Base-by-base conservation (phyloP, 345 rosid genomes). In the Melaleuca alternifolia region DNA sequence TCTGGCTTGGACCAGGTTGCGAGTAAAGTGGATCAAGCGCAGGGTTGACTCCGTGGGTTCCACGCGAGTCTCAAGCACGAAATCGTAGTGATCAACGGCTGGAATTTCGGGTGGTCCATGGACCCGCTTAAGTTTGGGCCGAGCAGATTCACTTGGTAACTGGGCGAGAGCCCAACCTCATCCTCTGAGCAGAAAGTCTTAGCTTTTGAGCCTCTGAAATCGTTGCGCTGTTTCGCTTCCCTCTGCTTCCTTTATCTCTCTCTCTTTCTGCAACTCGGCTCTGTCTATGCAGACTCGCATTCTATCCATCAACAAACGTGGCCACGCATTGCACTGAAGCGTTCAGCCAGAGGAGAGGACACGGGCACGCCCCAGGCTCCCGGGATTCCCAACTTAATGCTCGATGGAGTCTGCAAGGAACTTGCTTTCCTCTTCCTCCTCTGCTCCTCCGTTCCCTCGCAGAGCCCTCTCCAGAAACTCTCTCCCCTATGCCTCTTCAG, bases 391-490 rank as follows among this genome's bases (percentile, higher is more conserved):
- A 37, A 18, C 26, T 71, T 13, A 11, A 37, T 71, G 81, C 48
- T 33, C 82, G 4, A 96, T 96, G 99, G 99, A 93, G 88, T 93
- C 95, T 86, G 92, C 93, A 57, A 91, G 93, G 89, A 92, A 88
- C 87, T 89, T 96, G 85, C 90, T 96, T 84, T 90, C 94, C 88
- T 91, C 98, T 11, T 87, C 98, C 75, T 90, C 94, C 89, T 90
- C 98, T 51, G 87, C 98, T 89, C 93, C 96, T 50, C 87, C 95
- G 53, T 92, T 93, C 91, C 91, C 91, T 41, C 23, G 93, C 10
- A 91, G 91, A 92, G 91, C 91, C 85, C 94, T 88, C 82, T 83
- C 89, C 85, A 96, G 91, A 86, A 91, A n/a, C 75, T 82, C 94
- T 76, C 30, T 30, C 28, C 51, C 62, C 50, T 51, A 86, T 12